Conservation (phyloP, 2,329 filamentous ascomycete genomes). For the Fonsecaea monophora region DNA sequence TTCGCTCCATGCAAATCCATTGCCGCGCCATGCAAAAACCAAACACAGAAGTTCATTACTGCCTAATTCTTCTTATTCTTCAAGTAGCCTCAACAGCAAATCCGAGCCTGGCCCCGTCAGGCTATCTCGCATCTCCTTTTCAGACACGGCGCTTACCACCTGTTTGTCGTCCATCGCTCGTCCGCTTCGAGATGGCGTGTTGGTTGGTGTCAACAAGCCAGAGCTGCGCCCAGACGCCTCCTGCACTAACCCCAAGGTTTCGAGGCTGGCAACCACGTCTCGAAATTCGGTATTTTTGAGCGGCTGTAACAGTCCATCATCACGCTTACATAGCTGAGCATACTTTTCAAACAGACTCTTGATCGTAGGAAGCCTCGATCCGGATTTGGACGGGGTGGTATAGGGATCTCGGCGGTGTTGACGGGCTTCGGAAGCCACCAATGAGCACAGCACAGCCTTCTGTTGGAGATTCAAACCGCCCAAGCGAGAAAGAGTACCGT, state of each 20-base stretch:
- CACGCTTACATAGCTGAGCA: slow-evolving; percentile 78
- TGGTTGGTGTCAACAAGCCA: slow-evolving; percentile 70
- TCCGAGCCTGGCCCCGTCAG: slow-evolving; percentile 63
- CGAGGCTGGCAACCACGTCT: slow-evolving; percentile 87
- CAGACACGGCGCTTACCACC: slow-evolving; percentile 78
- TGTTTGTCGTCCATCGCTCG: slow-evolving; percentile 73
- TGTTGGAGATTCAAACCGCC: slow-evolving; percentile 92
- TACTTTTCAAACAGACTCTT: slow-evolving; percentile 87
- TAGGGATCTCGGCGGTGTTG: slow-evolving; percentile 50
- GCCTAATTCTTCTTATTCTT: slow-evolving; percentile 28
- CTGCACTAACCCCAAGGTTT: slow-evolving; percentile 82
- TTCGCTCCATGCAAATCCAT: slow-evolving; percentile 26
- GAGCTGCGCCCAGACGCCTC: slow-evolving; percentile 71
- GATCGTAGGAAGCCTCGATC: slow-evolving; percentile 72
- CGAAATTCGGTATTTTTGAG: slow-evolving; percentile 91
- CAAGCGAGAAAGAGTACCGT: slow-evolving; percentile 83
- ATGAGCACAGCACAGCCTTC: slow-evolving; percentile 88
- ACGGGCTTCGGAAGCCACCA: slow-evolving; percentile 81
- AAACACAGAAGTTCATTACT: slow-evolving; percentile 18
- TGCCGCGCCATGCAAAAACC: slow-evolving; percentile 25
- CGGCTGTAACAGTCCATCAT: slow-evolving; percentile 81
- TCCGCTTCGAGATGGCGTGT: slow-evolving; percentile 63
- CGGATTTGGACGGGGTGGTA: slow-evolving; percentile 66
- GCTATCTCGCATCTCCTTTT: slow-evolving; percentile 76
- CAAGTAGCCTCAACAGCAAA: slow-evolving; percentile 52